These are phyloP conservation scores for Pleurotus tuoliensis DNA, from an alignment of 768 basidiomycete genomes.

Conservation along the genomic window DNA sequence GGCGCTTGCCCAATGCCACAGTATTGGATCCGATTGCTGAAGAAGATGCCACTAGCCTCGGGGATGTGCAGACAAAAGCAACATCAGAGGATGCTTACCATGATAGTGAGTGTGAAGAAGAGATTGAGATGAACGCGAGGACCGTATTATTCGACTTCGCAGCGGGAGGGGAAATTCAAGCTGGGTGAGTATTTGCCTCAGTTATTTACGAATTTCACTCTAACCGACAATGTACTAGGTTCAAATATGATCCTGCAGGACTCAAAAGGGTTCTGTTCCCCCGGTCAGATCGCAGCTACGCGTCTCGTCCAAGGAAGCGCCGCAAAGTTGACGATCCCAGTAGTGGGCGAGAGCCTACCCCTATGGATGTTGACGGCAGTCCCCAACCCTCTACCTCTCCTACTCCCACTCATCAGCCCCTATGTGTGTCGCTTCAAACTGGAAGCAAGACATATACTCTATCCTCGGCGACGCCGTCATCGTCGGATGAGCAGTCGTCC, in stretches of 20 bases:
- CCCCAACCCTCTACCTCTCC: not conserved
- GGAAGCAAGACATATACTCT: conserved; percentile 36
- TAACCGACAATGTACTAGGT: conserved; percentile 28
- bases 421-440: conserved; percentile 33
- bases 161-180: conserved; percentile 28
- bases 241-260: conserved; percentile 46
- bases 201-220: not conserved
- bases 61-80: conserved; percentile 18
- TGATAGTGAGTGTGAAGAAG: conserved; percentile 21
- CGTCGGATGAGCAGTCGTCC: conserved; percentile 10
- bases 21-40: conserved; percentile 38
- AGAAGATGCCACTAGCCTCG: conserved; percentile 26
- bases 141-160: conserved; percentile 25
- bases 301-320: conserved; percentile 28
- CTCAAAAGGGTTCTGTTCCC: conserved; percentile 46
- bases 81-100: conserved; percentile 13
- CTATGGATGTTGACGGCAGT: conserved; percentile 14
- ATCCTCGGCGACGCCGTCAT: conserved; percentile 20
- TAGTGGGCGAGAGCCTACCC: conserved; percentile 2
- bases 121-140: conserved; percentile 20
- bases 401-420: conserved; percentile 2
- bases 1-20: conserved; percentile 34
- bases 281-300: conserved; percentile 4
- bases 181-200: conserved; percentile 36
- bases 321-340: conserved; percentile 16